A percentile compares a stretch with the other conserved stretches of the same genome.
Conservation (phyloP, 169 alveolate species). For the Cystoisospora suis region DNA sequence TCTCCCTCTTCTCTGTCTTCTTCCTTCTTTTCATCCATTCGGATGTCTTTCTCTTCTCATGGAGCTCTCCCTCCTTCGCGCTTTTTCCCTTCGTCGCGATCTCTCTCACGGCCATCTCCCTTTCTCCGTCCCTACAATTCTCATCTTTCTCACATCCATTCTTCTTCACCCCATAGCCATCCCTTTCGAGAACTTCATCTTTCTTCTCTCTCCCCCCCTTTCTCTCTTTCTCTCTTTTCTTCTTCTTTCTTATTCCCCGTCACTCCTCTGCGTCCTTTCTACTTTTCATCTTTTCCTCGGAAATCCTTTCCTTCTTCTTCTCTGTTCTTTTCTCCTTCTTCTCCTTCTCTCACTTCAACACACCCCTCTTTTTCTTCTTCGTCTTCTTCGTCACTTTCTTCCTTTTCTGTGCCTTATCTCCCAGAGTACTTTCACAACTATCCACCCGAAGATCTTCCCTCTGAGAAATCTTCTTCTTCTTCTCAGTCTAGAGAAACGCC, state of each 20-base stretch:
- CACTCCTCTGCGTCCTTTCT: background rate
- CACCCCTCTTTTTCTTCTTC: background rate
- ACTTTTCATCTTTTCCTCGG: background rate
- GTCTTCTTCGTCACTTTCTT: background rate
- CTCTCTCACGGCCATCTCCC: background rate
- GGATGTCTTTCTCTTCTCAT: background rate
- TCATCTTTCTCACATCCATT: background rate
- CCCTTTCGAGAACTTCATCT: background rate
- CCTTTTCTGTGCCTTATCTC: background rate
- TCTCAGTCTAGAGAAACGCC: background rate
- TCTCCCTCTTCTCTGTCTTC: background rate
- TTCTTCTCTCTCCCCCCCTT: background rate
- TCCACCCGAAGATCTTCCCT: no score
- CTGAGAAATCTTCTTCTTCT: no score
- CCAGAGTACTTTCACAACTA: constrained; percentile 27
- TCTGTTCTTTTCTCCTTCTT: background rate
- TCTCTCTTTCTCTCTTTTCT: background rate
- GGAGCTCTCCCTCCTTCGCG: background rate
- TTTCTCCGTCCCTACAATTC: background rate
- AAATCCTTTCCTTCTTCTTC: background rate
- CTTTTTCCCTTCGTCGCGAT: background rate
- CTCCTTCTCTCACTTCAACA: background rate
- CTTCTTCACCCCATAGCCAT: background rate
- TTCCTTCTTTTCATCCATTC: background rate
- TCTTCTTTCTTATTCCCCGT: background rate